phyloP scores from a whole-genome alignment of 2,329 filamentous ascomycete species.

The Akanthomyces muscarius region DNA sequence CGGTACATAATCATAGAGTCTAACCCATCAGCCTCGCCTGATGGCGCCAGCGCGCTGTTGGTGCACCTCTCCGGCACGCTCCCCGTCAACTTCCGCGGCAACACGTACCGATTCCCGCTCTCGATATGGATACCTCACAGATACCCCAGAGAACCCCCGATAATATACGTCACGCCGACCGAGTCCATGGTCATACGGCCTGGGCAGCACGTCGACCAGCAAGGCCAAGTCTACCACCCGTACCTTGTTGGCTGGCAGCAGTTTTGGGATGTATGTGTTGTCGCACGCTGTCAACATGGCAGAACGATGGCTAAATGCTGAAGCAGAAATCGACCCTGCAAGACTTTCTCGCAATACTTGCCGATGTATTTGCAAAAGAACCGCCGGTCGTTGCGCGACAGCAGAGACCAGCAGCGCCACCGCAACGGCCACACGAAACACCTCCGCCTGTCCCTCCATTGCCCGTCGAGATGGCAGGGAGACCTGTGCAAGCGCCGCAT shows the following conservation, averaged over 20 bases:
- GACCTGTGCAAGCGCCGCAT: constrained; percentile 33
- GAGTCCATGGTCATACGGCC: constrained; percentile 85
- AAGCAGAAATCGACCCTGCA: constrained; percentile 72
- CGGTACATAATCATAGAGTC: constrained; percentile 15
- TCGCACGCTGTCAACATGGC: background rate
- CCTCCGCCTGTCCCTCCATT: constrained; percentile 70
- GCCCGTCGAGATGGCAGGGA: constrained; percentile 57
- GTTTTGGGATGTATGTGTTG: constrained; percentile 76
- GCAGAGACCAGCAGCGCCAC: constrained; percentile 41
- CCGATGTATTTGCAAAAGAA: constrained; percentile 89
- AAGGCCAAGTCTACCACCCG: constrained; percentile 92
- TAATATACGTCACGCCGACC: constrained; percentile 84
- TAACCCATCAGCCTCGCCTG: constrained; percentile 68
- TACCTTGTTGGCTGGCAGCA: constrained; percentile 87
- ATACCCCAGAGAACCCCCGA: constrained; percentile 80
- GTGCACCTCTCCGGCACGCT: constrained; percentile 83
- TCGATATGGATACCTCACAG: constrained; percentile 89
- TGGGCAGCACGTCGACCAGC: constrained; percentile 90
- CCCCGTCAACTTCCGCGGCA: constrained; percentile 86
- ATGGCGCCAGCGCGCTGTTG: constrained; percentile 80
- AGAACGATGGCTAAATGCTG: constrained; percentile 21
- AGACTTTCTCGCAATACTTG: constrained; percentile 77
- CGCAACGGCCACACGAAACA: constrained; percentile 33
- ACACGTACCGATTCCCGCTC: constrained; percentile 84
- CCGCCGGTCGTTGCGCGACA: constrained; percentile 81